Evolutionary conservation across 2,329 filamentous ascomycete species (phyloP), one percentile per base, ranked within the genome.

Genomic region (Rugonectria rugulosa): DNA sequence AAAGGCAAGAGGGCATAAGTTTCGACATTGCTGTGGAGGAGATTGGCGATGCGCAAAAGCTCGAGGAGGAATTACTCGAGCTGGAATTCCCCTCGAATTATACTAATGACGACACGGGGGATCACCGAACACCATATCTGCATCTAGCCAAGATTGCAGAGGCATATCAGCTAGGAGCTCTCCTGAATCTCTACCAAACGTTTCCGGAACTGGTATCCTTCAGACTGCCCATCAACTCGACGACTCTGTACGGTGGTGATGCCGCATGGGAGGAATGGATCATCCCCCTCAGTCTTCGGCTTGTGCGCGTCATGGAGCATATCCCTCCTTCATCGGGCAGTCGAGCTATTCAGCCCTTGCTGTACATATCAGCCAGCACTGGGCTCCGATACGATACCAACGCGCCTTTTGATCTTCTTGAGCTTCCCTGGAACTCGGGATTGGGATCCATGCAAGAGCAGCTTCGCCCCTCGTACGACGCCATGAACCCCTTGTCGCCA

Each of bases 121-220:
- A 76, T 42, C 49, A 64, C 15, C 53, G 54, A 4, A 68, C 65
- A 1, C 73, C 70, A 0, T 57, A 60, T 1, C 51, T 64, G 2
- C 73, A 77, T 38, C 70, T 77, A 1, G 66, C 68, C 2, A 60
- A 66, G 7, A 70, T 74, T 2, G 74, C 74, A n/a, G 75, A 77
- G 51, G 74, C 73, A 0, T 77, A 76, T 34, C 70, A 74, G 21
- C 61, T 77, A 5, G 68, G 71, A 1, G 71, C 75, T 0, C 49
- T 77, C 4, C 58, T 77, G 2, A 75, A 77, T 21, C 68, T 77
- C 0, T 77, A 77, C 61, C 70, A 76, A 56, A 76, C 75, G 0
- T 75, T 75, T 3, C 73, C 73, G 0, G 72, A 74, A 10, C 60
- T 75, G 2, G 72, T 73, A 2, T 64, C 70, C 0, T 38, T 70